Evolutionary conservation across 2,329 filamentous ascomycete species (phyloP).

Genomic region (Nemania abortiva): DNA sequence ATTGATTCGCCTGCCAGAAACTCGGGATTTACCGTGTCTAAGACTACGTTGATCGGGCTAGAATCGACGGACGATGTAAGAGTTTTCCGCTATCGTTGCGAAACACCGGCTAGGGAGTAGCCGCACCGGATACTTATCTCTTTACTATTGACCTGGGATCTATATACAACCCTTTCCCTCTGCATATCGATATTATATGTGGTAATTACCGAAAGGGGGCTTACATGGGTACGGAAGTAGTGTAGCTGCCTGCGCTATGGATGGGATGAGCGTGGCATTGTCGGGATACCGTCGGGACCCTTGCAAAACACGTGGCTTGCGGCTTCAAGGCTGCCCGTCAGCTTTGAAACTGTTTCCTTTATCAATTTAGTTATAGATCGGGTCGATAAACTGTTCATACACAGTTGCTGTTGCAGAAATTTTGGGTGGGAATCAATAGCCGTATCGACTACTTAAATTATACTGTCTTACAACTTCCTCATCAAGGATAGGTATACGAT

Average conservation of each 20-base stretch:
- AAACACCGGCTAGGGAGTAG: background rate
- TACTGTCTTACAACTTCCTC: background rate
- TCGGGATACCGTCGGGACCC: constrained; percentile 10
- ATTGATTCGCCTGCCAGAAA: background rate
- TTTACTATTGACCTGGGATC: background rate
- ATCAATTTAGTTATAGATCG: background rate
- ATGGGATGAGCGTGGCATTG: background rate
- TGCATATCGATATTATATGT: too few species aligned
- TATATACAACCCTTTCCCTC: background rate
- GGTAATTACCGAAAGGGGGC: background rate
- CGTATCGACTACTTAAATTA: background rate
- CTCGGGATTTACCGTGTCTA: background rate
- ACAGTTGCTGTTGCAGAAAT: background rate
- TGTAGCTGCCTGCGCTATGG: background rate
- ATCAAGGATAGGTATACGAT: background rate
- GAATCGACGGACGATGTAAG: background rate
- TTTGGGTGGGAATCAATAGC: background rate
- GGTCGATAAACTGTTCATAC: background rate
- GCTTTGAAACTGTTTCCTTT: background rate
- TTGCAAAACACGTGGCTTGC: constrained; percentile 31
- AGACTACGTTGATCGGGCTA: background rate
- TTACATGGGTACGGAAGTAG: background rate
- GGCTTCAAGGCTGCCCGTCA: background rate
- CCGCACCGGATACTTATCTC: background rate
- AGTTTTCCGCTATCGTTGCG: background rate